A percentile compares a stretch with the other conserved stretches of the same genome.
Conservation (phyloP, 148 eudicot species). For the Camellia japonica region DNA sequence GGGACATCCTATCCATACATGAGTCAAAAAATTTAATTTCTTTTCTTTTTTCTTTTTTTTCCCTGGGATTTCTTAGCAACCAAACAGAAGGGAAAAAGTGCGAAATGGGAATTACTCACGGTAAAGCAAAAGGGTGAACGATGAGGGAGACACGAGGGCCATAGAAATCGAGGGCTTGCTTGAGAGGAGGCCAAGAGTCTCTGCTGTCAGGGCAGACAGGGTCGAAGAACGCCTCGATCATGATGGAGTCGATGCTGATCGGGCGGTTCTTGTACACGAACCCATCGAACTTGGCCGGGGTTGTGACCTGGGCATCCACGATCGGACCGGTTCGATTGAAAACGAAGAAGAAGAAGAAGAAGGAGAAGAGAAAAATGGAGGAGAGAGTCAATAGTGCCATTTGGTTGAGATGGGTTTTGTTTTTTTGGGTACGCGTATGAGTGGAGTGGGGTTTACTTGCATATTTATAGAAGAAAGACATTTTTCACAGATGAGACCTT, state of each 20-base stretch:
- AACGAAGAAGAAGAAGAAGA: not conserved
- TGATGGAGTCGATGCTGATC: conserved; percentile 29
- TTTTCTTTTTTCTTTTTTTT: no score
- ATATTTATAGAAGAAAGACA: no score
- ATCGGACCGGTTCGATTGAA: not conserved
- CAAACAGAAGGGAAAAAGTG: not conserved
- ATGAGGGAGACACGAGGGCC: conserved; percentile 51
- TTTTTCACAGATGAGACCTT: no score
- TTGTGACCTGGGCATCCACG: conserved; percentile 11
- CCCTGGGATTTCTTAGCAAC: not conserved
- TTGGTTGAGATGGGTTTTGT: no score
- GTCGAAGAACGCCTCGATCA: conserved; percentile 85
- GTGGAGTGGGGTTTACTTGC: no score
- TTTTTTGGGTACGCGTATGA: no score
- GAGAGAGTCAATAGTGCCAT: not conserved
- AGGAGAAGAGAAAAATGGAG: not conserved
- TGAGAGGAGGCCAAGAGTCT: conserved; percentile 85
- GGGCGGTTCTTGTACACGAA: conserved; percentile 55
- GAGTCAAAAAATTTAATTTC: no score
- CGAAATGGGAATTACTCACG: conserved; percentile 33
- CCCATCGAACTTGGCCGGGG: conserved; percentile 62
- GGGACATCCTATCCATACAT: no score
- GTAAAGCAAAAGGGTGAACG: conserved; percentile 76
- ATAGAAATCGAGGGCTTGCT: conserved; percentile 50
- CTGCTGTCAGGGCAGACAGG: conserved; percentile 92